phyloP scores from a whole-genome alignment of 352 stramenopile species.

The Plasmopara muralis region DNA sequence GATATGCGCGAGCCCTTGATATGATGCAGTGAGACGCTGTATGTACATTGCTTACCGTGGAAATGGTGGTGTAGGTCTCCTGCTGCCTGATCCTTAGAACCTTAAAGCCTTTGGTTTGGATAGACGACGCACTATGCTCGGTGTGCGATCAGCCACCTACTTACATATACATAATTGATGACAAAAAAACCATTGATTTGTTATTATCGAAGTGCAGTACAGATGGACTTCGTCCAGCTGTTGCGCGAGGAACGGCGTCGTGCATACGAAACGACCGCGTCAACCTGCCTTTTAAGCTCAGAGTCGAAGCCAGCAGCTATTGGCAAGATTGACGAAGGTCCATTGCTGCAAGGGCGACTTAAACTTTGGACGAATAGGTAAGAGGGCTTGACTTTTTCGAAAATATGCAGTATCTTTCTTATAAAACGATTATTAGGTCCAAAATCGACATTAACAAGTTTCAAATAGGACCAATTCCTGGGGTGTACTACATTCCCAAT shows the following conservation, averaged over 20 bases:
- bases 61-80: no score
- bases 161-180: not conserved
- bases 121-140: no score
- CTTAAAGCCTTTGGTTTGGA: no score
- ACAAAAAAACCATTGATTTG: not conserved
- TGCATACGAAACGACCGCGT: conserved; percentile 15
- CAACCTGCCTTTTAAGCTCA: not conserved
- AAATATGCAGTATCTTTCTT: no score
- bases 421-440: conserved; percentile 8
- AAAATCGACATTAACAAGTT: conserved; percentile 31
- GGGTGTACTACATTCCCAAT: conserved; percentile 54
- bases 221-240: conserved; percentile 50
- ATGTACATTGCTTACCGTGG: no score
- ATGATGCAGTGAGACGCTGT: no score
- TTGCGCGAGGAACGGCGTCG: conserved; percentile 45
- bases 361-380: conserved; percentile 29
- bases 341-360: conserved; percentile 13
- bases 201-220: not conserved
- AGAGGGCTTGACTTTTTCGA: not conserved
- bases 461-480: conserved; percentile 29
- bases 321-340: not conserved
- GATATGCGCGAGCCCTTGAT: no score
- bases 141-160: no score
- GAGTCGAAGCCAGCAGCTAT: conserved; percentile 1
- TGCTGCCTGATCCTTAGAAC: no score